phyloP scores from a whole-genome alignment of 1,284 basidiomycete genomes.

The Rhodotorula mucilaginosa region DNA sequence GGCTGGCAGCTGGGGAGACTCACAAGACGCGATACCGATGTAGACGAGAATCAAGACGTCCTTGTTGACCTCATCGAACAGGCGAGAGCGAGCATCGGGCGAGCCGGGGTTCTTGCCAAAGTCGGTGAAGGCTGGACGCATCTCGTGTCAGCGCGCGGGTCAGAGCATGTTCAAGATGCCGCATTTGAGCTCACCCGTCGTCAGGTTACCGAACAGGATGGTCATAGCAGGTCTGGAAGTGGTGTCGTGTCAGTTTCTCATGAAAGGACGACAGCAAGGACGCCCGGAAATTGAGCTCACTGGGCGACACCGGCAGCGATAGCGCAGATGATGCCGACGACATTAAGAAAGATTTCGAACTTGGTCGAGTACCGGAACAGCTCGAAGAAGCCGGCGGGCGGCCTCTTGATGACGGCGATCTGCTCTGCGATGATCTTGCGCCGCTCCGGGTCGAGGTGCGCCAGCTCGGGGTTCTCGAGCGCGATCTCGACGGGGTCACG shows the following conservation, averaged over 20 bases:
- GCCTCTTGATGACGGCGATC: constrained; percentile 21
- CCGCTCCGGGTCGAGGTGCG: constrained; percentile 28
- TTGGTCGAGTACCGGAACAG: constrained; percentile 35
- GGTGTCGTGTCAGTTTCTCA: background rate
- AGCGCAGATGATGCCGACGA: constrained; percentile 38
- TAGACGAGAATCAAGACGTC: constrained; percentile 64
- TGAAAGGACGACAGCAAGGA: background rate
- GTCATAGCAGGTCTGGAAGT: constrained; percentile 8
- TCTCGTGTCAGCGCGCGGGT: no score
- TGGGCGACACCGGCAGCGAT: constrained; percentile 25
- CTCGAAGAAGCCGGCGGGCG: constrained; percentile 13
- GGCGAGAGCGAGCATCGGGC: background rate
- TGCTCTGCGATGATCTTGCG: constrained; percentile 33
- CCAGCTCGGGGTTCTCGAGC: constrained; percentile 32
- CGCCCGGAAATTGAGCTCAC: background rate
- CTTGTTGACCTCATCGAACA: constrained; percentile 38
- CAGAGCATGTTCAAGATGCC: no score
- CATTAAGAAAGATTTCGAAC: constrained; percentile 38
- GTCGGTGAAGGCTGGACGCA: constrained; percentile 57
- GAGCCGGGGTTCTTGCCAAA: constrained; percentile 55
- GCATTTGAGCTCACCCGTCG: constrained; percentile 45
- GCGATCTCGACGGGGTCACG: constrained; percentile 20
- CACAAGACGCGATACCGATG: constrained; percentile 57
- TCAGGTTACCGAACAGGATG: constrained; percentile 12
- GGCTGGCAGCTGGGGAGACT: background rate